Conservation (phyloP, 257 asterid genomes). For the Orobanche coerulescens region DNA sequence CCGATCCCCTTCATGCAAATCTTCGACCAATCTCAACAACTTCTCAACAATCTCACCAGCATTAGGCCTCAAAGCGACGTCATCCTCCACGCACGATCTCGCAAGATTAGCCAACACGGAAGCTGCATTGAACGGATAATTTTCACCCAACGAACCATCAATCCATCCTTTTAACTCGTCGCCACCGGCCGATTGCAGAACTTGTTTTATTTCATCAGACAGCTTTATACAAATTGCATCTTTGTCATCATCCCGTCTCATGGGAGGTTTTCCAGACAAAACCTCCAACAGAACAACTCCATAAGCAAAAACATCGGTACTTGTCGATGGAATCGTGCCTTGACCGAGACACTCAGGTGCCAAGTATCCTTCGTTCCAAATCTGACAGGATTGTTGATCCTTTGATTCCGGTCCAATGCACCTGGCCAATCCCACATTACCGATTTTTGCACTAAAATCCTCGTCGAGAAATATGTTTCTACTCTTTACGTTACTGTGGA, state of each 20-base stretch:
- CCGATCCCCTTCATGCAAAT: conserved; percentile 33
- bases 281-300: conserved; percentile 78
- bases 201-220: conserved; percentile 37
- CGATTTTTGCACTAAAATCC: conserved; percentile 62
- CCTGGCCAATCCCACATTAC: conserved; percentile 61
- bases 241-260: conserved; percentile 14
- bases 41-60: conserved; percentile 75
- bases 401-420: conserved; percentile 23
- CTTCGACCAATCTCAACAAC: conserved; percentile 59
- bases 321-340: conserved; percentile 27
- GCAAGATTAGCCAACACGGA: conserved; percentile 62
- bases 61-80: conserved; percentile 49
- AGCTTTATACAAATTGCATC: conserved; percentile 22
- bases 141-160: conserved; percentile 65
- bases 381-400: conserved; percentile 20
- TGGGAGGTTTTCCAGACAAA: conserved; percentile 51
- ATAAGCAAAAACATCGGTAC: conserved; percentile 53
- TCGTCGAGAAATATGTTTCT: conserved; percentile 63
- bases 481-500: conserved; percentile 52
- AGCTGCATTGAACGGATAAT: conserved; percentile 51
- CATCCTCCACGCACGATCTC: conserved; percentile 65
- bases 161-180: conserved; percentile 64
- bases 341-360: conserved; percentile 44
- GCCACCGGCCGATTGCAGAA: conserved; percentile 38
- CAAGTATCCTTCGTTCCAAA: conserved; percentile 41